Conservation (phyloP, 306 rosid genomes). For the Cicer bijugum region DNA sequence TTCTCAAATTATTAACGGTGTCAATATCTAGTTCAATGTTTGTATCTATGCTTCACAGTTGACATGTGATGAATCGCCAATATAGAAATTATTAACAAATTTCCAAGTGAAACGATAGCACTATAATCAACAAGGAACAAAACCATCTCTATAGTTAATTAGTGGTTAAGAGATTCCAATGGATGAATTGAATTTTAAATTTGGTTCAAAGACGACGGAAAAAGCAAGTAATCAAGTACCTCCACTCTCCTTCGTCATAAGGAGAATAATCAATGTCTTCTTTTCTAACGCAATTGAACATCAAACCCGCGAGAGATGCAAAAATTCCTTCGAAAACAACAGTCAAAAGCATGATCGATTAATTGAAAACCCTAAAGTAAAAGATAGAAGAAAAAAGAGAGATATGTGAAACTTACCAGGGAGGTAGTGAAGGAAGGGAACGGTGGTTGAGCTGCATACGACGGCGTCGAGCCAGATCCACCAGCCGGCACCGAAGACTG, state of each 20-base stretch:
- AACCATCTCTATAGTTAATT: neutral
- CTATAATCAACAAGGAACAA: constrained; percentile 3
- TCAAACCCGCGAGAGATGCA: constrained; percentile 90
- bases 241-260: constrained; percentile 98
- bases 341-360: constrained; percentile 34
- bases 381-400: neutral
- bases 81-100: neutral
- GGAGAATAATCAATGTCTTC: constrained; percentile 97
- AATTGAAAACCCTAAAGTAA: constrained; percentile 56
- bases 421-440: constrained; percentile 88
- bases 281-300: constrained; percentile 98
- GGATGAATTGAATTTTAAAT: neutral
- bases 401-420: constrained; percentile 60
- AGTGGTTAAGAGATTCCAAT: constrained; percentile 2
- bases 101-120: neutral
- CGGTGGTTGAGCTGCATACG: constrained; percentile 80
- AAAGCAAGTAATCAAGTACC: constrained; percentile 51
- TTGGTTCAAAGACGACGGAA: neutral
- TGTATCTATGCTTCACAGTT: too few relatives aligned
- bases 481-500: constrained; percentile 94
- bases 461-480: constrained; percentile 99
- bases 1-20: too few relatives aligned
- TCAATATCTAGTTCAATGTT: too few relatives aligned
- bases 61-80: neutral
- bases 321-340: constrained; percentile 67